phyloP scores from a whole-genome alignment of 352 stramenopile genomes.

The Globisporangium splendens region DNA sequence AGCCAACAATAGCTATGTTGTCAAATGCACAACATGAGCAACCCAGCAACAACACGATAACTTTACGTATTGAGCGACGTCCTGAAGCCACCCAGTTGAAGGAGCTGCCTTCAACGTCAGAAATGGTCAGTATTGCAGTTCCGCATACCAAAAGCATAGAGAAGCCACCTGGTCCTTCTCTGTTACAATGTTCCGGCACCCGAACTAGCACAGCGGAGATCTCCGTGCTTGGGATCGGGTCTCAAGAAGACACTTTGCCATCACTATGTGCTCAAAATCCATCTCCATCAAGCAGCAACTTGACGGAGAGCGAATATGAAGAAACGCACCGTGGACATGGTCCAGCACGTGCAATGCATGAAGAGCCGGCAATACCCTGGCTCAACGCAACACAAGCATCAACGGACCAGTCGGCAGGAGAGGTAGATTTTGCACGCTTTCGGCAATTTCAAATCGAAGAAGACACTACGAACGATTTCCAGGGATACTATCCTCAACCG shows the following conservation, averaged over 20 bases:
- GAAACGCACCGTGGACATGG: neutral
- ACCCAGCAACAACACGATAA: neutral
- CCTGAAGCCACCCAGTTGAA: neutral
- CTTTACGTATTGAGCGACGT: neutral
- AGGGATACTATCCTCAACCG: neutral
- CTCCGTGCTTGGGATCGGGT: no score
- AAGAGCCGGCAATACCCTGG: neutral
- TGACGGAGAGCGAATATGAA: no score
- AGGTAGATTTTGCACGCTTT: neutral
- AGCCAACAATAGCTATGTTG: neutral
- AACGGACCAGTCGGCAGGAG: neutral
- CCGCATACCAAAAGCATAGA: neutral
- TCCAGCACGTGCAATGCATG: neutral
- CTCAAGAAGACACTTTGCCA: no score
- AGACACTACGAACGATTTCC: neutral
- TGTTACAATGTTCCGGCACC: neutral
- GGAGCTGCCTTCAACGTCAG: conserved; percentile 38
- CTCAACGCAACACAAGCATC: neutral
- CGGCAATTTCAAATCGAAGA: neutral
- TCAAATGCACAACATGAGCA: neutral
- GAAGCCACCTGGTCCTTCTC: neutral
- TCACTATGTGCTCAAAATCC: no score
- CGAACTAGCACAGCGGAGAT: no score
- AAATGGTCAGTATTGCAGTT: conserved; percentile 33
- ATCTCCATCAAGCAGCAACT: no score